These are phyloP conservation scores for Trifolium subterraneum DNA, from an alignment of 306 rosid species.

Conservation along the genomic window DNA sequence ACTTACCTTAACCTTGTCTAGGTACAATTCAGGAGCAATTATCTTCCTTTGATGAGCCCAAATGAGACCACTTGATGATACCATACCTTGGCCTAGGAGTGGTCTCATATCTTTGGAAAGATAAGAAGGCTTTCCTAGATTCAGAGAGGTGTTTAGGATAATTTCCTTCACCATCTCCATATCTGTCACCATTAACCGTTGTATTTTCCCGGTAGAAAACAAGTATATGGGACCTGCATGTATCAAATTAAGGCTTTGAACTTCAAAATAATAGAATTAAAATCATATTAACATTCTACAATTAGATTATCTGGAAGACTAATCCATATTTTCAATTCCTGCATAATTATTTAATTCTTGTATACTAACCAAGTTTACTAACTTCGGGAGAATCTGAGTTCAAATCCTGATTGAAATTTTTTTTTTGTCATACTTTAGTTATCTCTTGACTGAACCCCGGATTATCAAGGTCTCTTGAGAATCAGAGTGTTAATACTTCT, in stretches of 20 bases:
- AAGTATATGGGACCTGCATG: conserved; percentile 44
- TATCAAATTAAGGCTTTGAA: conserved; percentile 15
- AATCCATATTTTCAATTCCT: conserved; percentile 14
- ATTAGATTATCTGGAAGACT: not conserved
- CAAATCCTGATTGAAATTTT: too few relatives aligned
- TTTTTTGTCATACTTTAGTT: too few relatives aligned
- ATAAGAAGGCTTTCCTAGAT: conserved; percentile 52
- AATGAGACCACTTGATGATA: conserved; percentile 50
- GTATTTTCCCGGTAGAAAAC: conserved; percentile 46
- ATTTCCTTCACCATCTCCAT: conserved; percentile 48
- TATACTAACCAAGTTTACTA: too few relatives aligned
- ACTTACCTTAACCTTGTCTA: conserved; percentile 54
- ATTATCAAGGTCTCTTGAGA: not conserved
- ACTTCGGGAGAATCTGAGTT: too few relatives aligned
- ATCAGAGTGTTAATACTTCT: not conserved
- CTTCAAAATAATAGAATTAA: not conserved
- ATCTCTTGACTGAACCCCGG: not conserved
- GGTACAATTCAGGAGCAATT: conserved; percentile 54
- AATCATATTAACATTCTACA: not conserved
- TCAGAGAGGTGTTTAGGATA: conserved; percentile 43
- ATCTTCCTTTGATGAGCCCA: conserved; percentile 65
- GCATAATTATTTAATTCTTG: too few relatives aligned
- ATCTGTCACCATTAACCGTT: conserved; percentile 44
- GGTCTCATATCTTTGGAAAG: conserved; percentile 45
- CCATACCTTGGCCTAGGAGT: conserved; percentile 50